Percentiles rank a stretch among this genome's conserved stretches.
Evolutionary conservation across 352 stramenopile species (phyloP).

Genomic region (Phytophthora citricola): DNA sequence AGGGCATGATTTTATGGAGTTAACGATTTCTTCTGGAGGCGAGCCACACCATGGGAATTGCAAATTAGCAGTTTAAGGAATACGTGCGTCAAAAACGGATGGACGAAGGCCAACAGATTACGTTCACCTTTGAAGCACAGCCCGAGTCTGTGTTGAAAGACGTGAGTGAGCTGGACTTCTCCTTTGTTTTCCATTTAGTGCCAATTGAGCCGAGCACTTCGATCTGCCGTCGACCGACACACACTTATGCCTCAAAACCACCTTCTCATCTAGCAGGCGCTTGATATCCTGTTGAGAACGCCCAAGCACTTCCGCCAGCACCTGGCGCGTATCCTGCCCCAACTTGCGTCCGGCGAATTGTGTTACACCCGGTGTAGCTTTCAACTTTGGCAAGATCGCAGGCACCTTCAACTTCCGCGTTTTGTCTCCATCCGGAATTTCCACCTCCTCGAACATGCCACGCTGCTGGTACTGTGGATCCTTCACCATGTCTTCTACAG

Average conservation of each 20-base stretch:
- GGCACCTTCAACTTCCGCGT: constrained; percentile 64
- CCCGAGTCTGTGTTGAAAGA: too few species aligned
- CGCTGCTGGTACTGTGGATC: constrained; percentile 80
- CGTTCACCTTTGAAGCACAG: too few species aligned
- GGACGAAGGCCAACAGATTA: too few species aligned
- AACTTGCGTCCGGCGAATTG: constrained; percentile 72
- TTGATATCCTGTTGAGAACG: constrained; percentile 65
- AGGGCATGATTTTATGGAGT: too few species aligned
- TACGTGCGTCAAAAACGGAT: too few species aligned
- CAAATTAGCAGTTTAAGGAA: too few species aligned
- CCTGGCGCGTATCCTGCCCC: constrained; percentile 72
- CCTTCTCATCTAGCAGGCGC: constrained; percentile 54
- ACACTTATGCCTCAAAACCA: constrained; percentile 63
- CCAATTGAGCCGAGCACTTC: not conserved
- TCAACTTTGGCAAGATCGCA: constrained; percentile 81
- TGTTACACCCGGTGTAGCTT: constrained; percentile 63
- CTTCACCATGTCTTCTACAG: constrained; percentile 79
- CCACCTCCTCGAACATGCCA: constrained; percentile 78
- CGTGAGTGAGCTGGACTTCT: too few species aligned
- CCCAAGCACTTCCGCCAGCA: constrained; percentile 62
- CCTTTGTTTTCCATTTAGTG: too few species aligned
- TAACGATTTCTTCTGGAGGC: too few species aligned
- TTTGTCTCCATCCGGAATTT: constrained; percentile 44
- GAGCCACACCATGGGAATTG: too few species aligned
- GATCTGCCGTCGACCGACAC: constrained; percentile 1